Evolutionary conservation across 1,139 yeast genomes (phyloP).

Genomic region (Pichia cactophila): DNA sequence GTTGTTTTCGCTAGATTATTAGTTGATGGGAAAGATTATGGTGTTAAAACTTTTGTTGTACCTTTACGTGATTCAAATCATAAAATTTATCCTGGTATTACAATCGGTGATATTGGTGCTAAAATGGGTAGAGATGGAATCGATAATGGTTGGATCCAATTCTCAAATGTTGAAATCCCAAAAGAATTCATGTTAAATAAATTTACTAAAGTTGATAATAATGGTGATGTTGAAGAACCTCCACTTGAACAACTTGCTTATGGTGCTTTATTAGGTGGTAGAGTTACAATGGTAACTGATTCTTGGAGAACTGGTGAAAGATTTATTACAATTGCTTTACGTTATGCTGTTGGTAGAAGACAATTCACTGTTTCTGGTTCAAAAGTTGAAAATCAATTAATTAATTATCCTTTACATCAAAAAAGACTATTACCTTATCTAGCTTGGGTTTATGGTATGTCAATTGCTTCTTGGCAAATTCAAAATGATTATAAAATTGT

Average conservation of each 20-base stretch:
- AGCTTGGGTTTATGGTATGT: constrained; percentile 72
- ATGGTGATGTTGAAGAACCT: constrained; percentile 64
- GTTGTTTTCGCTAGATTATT: constrained; percentile 75
- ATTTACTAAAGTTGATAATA: constrained; percentile 63
- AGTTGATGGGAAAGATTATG: constrained; percentile 77
- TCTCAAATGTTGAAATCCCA: constrained; percentile 74
- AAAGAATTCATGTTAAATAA: constrained; percentile 76
- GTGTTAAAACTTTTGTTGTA: constrained; percentile 85
- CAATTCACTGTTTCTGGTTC: constrained; percentile 55
- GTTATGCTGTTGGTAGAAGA: constrained; percentile 85
- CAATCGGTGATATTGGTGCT: constrained; percentile 86
- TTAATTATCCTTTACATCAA: constrained; percentile 83
- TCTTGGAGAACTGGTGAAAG: constrained; percentile 76
- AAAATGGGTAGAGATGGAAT: constrained; percentile 90
- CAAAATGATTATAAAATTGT: constrained; percentile 46
- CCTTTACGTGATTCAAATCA: constrained; percentile 75
- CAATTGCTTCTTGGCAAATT: constrained; percentile 65
- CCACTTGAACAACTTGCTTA: constrained; percentile 84
- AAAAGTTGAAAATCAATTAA: constrained; percentile 50
- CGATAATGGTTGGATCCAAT: constrained; percentile 94
- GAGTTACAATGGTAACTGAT: constrained; percentile 84
- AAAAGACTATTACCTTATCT: constrained; percentile 74
- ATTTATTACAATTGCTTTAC: constrained; percentile 72
- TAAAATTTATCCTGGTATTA: constrained; percentile 66
- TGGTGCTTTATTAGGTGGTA: constrained; percentile 79